Evolutionary conservation across 306 rosid species (phyloP).

Genomic region (Quercus rubra): DNA sequence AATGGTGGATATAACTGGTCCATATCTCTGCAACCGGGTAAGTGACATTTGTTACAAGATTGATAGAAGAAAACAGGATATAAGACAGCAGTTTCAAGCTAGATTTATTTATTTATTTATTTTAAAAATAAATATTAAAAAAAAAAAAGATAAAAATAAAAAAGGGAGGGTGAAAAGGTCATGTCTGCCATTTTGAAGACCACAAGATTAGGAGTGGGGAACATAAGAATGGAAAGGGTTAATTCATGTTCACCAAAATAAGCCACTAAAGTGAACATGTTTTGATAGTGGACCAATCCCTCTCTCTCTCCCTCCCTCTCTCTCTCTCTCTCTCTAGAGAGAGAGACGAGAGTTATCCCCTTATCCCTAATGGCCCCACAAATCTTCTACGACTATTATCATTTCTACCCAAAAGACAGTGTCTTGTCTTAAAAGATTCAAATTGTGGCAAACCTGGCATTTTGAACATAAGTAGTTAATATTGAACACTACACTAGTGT

Average conservation of each 20-base stretch:
- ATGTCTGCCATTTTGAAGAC: neutral
- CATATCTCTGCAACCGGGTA: constrained; percentile 73
- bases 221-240: no score
- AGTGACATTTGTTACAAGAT: constrained; percentile 12
- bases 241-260: no score
- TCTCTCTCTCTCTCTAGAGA: no score
- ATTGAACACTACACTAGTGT: neutral
- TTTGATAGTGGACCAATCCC: neutral
- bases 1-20: constrained; percentile 94
- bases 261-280: neutral
- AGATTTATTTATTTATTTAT: no score
- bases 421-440: neutral
- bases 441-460: neutral
- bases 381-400: neutral
- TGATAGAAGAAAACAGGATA: neutral
- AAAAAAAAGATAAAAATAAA: neutral
- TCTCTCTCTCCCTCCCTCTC: no score
- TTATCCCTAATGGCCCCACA: neutral
- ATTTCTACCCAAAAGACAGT: neutral
- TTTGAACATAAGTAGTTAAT: neutral
- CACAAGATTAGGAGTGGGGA: neutral
- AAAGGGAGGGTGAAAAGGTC: neutral
- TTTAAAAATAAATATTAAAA: no score
- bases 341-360: neutral
- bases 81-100: neutral